Percentiles rank a stretch among this genome's conserved stretches.
Conservation (phyloP, 1,284 basidiomycete species). For the Ustilago xerochloae region DNA sequence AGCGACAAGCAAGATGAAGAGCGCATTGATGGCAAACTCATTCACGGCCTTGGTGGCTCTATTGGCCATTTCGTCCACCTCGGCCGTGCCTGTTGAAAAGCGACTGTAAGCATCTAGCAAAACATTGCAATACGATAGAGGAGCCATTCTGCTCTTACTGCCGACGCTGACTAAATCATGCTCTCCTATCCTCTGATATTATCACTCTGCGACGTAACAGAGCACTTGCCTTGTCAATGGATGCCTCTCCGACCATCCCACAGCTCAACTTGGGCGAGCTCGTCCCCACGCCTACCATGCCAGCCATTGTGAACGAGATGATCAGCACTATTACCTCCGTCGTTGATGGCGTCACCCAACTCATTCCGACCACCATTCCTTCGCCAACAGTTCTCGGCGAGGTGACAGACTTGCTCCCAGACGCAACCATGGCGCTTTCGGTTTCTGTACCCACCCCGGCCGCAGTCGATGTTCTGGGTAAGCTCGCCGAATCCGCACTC, state of each 20-base stretch:
- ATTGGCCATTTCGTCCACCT: conserved; percentile 27
- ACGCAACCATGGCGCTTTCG: background rate
- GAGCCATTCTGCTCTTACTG: too few species aligned
- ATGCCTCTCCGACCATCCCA: conserved; percentile 26
- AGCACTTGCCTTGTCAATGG: conserved; percentile 26
- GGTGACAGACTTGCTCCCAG: conserved; percentile 3
- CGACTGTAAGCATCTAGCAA: conserved; percentile 27
- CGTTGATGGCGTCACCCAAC: conserved; percentile 28
- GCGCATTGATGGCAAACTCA: conserved; percentile 15
- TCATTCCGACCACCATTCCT: conserved; percentile 36
- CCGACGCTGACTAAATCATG: too few species aligned
- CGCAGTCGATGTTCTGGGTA: conserved; percentile 5
- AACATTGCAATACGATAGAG: too few species aligned
- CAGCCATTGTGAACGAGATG: conserved; percentile 15
- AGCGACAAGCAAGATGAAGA: conserved; percentile 13
- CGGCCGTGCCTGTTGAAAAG: conserved; percentile 34
- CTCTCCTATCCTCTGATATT: too few species aligned
- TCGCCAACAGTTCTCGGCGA: conserved; percentile 12
- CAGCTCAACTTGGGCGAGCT: conserved; percentile 20
- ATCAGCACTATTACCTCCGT: conserved; percentile 29
- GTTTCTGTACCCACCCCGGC: conserved; percentile 10
- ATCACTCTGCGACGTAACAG: background rate
- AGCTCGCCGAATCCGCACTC: conserved; percentile 15
- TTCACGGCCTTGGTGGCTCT: conserved; percentile 27
- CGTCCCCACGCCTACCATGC: conserved; percentile 20